phyloP scores from a whole-genome alignment of 805 yeast species.

The Candida pseudoglaebosa region DNA sequence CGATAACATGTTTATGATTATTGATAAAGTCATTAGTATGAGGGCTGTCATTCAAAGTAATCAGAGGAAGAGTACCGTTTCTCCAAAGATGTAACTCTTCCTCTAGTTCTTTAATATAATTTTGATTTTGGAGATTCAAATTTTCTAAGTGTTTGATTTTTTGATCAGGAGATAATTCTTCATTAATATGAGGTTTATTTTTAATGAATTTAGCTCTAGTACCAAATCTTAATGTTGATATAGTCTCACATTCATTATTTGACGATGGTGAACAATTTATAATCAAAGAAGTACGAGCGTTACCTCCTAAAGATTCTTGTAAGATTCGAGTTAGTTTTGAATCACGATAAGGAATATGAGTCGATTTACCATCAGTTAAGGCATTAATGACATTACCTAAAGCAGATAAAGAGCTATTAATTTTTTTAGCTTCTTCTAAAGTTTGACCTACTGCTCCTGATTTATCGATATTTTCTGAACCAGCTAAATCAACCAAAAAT shows the following conservation, averaged over 20 bases:
- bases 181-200: slow-evolving; percentile 61
- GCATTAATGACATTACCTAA: slow-evolving; percentile 80
- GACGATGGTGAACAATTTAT: slow-evolving; percentile 86
- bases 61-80: background rate
- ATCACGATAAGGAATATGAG: slow-evolving; percentile 83
- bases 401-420: slow-evolving; percentile 72
- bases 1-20: no score
- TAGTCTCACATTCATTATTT: slow-evolving; percentile 69
- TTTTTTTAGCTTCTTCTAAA: slow-evolving; percentile 79
- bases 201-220: slow-evolving; percentile 78
- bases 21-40: no score
- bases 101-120: slow-evolving; percentile 39
- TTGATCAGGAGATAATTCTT: slow-evolving; percentile 48
- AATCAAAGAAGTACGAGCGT: slow-evolving; percentile 78
- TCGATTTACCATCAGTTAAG: slow-evolving; percentile 62
- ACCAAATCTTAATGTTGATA: slow-evolving; percentile 85
- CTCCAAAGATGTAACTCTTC: slow-evolving; percentile 24
- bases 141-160: slow-evolving; percentile 33
- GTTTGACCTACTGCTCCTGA: slow-evolving; percentile 73
- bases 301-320: slow-evolving; percentile 83
- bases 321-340: slow-evolving; percentile 71
- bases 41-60: background rate
- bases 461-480: slow-evolving; percentile 75
- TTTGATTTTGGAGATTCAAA: slow-evolving; percentile 23
- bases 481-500: slow-evolving; percentile 80